Evolutionary conservation across 805 yeast genomes (phyloP), one percentile per base, ranked within the genome.

Genomic region (Maudiozyma saulgeensis): DNA sequence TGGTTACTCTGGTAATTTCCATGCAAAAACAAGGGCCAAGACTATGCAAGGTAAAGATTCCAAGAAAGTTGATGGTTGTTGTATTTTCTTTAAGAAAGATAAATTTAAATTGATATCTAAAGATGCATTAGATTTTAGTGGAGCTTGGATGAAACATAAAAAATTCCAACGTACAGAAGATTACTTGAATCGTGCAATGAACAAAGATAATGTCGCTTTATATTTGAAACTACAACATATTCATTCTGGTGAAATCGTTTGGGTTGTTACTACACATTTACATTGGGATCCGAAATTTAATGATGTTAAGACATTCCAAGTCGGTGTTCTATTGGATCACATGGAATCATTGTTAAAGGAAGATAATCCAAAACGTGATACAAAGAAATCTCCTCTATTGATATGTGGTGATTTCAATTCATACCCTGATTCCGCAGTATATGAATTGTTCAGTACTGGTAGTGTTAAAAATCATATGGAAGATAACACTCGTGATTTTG

Each of bases 271-370:
- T 60, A 91, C 98, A 0, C 99, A 93, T 74, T 78, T 93, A 66
- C 97, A 91, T 67, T 93, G 99, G 98, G 97, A 93, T 71, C 99
- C 99, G 4, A 87, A 86, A 45, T 87, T 82, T 63, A 87, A 87
- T 64, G 99, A 93, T 69, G 99, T 93, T 49, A 93, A 93, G 67
- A 81, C 97, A 2, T 84, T 93, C 70, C 99, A 93, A 72, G 93
- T 87, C 49, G 97, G 96, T 41, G 84, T 93, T 28, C 71, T 93
- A 54, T 70, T 93, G 59, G 97, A 91, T 59, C 96, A 93, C 68
- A 68, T 95, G 61, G 93, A 87, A 62, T 70, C 70, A 6, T 67
- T 87, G 44, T 69, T 81, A 41, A 80, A 79, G 60, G 69, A 73
- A 59, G 66, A 72, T 45, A 53, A 68, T 52, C 64, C 72, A 41